Base-by-base conservation (phyloP, 2,329 filamentous ascomycete genomes). In the Exophiala xenobiotica region DNA sequence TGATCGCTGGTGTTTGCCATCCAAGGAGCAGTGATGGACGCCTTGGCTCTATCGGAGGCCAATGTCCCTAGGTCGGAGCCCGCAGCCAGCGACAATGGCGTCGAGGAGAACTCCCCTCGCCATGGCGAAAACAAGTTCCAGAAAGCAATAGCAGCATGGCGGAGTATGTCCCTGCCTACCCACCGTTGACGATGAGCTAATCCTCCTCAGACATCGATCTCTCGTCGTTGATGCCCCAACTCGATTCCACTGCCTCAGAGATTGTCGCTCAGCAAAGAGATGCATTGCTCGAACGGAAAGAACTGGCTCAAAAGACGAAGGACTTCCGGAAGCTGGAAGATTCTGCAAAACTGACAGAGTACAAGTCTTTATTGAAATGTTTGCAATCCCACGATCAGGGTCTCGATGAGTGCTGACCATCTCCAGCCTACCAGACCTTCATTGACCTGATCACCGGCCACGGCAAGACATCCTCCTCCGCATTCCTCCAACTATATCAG, bases 291-390 rank as follows among this genome's bases (percentile, higher is more conserved):
- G 92, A 99, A 68, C 82, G 93, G 46, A 99, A 99, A 68, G 95
- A 99, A 55, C 77, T 99, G 16, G 93, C 95, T n/a, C 91, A 96
- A 67, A 97, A 96, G 78, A 99, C 93, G 1, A 99, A 99, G 66
- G 92, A 97, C 64, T 99, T 97, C 63, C 80, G 91, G 55, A 97
- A 96, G 69, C 79, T 95, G 8, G 92, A 97, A 63, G 90, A 99
- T 75, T 75, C 86, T 8, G 82, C 81, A 50, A 99, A 97, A 70
- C 74, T 99, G 47, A 77, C 78, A 4, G 93, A 99, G 69, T 84
- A 95, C 74, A 99, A 97, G 72, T 83, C 83, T 31, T 74, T 99
- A 44, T 73, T 99, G 53, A 96, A 96, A 78, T 85, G 89, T 90
- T 46, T 5, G 51, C 47, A 9, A 29, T 16, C 22, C 33, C 42